Conservation (phyloP, 164 flowering plant genomes). For the Annona cherimola region DNA sequence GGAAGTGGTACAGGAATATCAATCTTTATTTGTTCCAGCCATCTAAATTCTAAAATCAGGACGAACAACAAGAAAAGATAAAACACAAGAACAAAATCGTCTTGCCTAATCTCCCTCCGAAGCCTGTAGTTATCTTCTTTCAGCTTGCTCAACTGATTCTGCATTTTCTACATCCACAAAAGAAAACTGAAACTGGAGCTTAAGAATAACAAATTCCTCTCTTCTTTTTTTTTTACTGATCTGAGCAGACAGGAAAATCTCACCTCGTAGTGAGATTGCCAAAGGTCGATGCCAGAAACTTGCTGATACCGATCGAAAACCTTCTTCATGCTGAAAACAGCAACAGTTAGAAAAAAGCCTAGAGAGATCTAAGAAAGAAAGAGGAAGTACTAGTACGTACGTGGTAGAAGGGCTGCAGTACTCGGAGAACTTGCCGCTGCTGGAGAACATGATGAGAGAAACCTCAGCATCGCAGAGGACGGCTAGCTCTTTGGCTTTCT, state of each 20-base stretch:
- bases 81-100: too few species aligned
- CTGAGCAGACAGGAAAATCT: not conserved
- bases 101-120: slow-evolving; percentile 49
- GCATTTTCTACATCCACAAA: slow-evolving; percentile 43
- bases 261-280: slow-evolving; percentile 68
- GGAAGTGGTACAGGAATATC: too few species aligned
- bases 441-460: slow-evolving; percentile 56
- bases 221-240: not conserved
- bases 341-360: not conserved
- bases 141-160: slow-evolving; percentile 37
- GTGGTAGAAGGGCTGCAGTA: slow-evolving; percentile 43
- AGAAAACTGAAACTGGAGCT: not conserved
- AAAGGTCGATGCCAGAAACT: slow-evolving; percentile 36
- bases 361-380: not conserved
- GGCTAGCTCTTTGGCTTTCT: slow-evolving; percentile 65
- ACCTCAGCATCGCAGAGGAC: slow-evolving; percentile 71
- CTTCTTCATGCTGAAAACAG: slow-evolving; percentile 41
- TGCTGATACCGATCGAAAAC: slow-evolving; percentile 57
- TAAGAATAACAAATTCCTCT: too few species aligned
- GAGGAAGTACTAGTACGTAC: slow-evolving; percentile 22
- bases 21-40: too few species aligned
- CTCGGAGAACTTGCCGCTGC: slow-evolving; percentile 37
- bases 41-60: too few species aligned
- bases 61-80: too few species aligned
- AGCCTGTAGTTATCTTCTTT: slow-evolving; percentile 46